These are phyloP conservation scores for Annona cherimola DNA, from an alignment of 164 flowering plant species.

Conservation along the genomic window DNA sequence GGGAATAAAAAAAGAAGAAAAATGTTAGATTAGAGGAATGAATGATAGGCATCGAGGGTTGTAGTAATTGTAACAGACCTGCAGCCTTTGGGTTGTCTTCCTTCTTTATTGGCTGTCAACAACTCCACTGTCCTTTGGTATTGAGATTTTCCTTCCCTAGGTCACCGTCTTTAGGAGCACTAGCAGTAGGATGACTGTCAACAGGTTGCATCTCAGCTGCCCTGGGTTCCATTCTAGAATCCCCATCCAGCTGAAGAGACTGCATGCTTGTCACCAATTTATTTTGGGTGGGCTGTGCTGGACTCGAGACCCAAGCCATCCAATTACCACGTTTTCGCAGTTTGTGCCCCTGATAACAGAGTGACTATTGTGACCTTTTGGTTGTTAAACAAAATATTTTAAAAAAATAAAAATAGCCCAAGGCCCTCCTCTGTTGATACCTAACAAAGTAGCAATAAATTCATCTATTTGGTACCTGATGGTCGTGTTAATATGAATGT, in stretches of 20 bases:
- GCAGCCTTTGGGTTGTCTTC: neutral
- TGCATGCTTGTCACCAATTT: neutral
- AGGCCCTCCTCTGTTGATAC: too few relatives aligned
- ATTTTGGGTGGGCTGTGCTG: neutral
- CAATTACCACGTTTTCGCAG: neutral
- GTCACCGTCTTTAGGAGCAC: neutral
- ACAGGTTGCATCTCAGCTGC: neutral
- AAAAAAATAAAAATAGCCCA: too few relatives aligned
- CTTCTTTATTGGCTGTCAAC: neutral
- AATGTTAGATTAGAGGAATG: neutral
- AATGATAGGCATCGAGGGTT: neutral
- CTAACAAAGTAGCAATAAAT: too few relatives aligned
- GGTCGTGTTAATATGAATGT: too few relatives aligned
- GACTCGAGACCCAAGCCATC: slow-evolving; percentile 3
- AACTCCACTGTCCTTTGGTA: neutral
- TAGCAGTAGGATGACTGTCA: neutral
- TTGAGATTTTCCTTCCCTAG: neutral
- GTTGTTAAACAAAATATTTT: neutral
- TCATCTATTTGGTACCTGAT: too few relatives aligned
- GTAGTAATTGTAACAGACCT: neutral
- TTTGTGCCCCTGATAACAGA: neutral
- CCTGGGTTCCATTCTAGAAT: neutral
- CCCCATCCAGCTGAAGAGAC: neutral
- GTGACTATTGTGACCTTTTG: neutral
- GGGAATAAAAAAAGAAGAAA: neutral